Evolutionary conservation across 164 flowering plant genomes (phyloP), one percentile per base, ranked within the genome.

Genomic region (Cinnamomum chago): DNA sequence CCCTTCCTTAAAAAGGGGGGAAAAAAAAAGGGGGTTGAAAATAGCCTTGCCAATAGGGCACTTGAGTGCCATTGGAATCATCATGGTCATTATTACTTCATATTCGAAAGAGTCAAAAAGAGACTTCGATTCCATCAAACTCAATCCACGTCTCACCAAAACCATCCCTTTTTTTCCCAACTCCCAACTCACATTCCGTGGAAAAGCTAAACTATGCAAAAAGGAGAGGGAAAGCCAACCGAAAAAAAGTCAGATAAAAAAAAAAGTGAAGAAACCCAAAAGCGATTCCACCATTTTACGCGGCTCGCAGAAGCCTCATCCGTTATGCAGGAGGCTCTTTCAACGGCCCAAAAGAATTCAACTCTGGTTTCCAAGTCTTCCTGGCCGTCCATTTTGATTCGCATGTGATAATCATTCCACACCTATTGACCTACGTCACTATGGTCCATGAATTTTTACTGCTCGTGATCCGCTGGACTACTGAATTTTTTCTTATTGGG

Each of bases 361-460:
- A 23, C 67, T 27, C 13, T 24, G 2, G 22, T 64, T 64, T 14
- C 13, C 24, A 24, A 15, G n/a, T 22, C 28, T 23, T 3, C 67
- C 67, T 60, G 67, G 17, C 67, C 67, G 67, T 25, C 17, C 17
- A 65, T 65, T 25, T 65, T 23, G 47, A 60, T 60, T 65, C 67
- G 30, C 15, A 23, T 2, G 3, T 0, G 67, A 65, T 65, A 25
- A 65, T 65, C 67, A 24, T 28, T 13, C 3, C 67, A 15, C n/a
- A 17, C n/a, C 22, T 9, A 40, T 40, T 40, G 47, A 40, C 47
- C 47, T 40, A 40, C 47, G 47, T 40, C 2, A 7, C 47, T 40
- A 5, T 4, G 0, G 3, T 40, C 10, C 11, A 40, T 40, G 47
- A 40, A 40, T 0, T 58, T 13, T 58, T 58, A n/a, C 22, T 58